Evolutionary conservation across 2,329 filamentous ascomycete genomes (phyloP).

Genomic region (Waltergamsia citrina): DNA sequence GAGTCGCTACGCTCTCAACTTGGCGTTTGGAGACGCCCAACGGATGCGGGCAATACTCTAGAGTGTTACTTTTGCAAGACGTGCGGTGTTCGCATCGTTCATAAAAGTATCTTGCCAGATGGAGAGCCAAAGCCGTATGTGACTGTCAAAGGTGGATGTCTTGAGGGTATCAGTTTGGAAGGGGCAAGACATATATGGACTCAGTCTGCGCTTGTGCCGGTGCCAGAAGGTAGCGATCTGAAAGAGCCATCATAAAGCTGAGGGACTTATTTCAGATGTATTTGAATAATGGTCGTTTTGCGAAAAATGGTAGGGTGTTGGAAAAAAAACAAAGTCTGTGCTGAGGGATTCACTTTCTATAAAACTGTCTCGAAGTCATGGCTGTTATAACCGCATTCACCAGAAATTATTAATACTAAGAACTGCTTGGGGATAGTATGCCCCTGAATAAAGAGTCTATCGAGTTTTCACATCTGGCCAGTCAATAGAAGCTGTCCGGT

Average conservation of each 20-base stretch:
- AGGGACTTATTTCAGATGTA: no score
- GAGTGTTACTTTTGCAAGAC: slow-evolving; percentile 31
- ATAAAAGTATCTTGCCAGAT: slow-evolving; percentile 27
- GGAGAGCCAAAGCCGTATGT: slow-evolving; percentile 25
- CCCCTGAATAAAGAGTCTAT: no score
- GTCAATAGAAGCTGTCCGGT: no score
- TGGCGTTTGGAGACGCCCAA: slow-evolving; percentile 24
- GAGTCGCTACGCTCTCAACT: slow-evolving; percentile 20
- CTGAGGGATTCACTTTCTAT: no score
- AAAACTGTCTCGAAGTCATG: no score
- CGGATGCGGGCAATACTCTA: slow-evolving; percentile 28
- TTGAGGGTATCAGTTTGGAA: slow-evolving; percentile 29
- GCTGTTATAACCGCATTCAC: no score
- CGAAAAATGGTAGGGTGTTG: no score
- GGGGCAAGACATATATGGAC: slow-evolving; percentile 34
- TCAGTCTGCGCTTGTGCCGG: slow-evolving; percentile 30
- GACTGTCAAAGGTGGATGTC: slow-evolving; percentile 35
- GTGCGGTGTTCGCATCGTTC: slow-evolving; percentile 37
- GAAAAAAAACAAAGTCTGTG: no score
- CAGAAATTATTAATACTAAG: no score
- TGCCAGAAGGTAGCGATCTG: slow-evolving; percentile 24
- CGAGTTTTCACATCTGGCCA: no score
- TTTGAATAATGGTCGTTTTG: no score
- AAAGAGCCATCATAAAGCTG: not conserved
- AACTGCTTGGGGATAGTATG: no score